A percentile compares a stretch with the other conserved stretches of the same genome.
These are phyloP conservation scores for Perkinsus chesapeaki DNA, from an alignment of 169 alveolate genomes.

Conservation along the genomic window DNA sequence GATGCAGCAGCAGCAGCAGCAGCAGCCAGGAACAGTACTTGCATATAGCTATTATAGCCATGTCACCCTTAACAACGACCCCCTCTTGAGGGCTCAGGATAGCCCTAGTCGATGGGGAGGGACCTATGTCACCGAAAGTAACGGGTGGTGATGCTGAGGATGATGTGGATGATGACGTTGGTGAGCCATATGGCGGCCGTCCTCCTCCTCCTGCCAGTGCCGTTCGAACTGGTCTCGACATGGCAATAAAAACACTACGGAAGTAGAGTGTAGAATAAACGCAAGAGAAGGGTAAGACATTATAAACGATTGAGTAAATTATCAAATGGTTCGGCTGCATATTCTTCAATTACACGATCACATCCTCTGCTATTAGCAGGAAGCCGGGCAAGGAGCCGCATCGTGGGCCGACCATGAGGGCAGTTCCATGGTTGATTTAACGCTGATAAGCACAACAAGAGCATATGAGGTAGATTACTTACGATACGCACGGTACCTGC, in stretches of 20 bases:
- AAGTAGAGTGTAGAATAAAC: too few relatives aligned
- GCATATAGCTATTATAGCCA: background rate
- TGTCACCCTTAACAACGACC: background rate
- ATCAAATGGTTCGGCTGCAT: background rate
- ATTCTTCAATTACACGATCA: background rate
- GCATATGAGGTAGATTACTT: constrained; percentile 4
- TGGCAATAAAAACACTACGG: too few relatives aligned
- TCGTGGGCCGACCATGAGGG: constrained; percentile 93
- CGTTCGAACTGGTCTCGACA: background rate
- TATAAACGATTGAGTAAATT: background rate
- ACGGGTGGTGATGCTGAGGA: background rate
- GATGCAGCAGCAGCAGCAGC: background rate
- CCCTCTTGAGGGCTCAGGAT: background rate
- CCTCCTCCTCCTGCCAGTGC: background rate
- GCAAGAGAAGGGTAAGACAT: too few relatives aligned
- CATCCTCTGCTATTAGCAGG: background rate
- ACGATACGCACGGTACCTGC: too few relatives aligned
- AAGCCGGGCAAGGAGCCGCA: constrained; percentile 49
- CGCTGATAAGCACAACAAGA: constrained; percentile 26
- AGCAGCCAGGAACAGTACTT: too few relatives aligned
- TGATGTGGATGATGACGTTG: background rate
- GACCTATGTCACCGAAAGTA: background rate
- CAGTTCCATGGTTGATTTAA: constrained; percentile 85
- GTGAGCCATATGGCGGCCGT: background rate
- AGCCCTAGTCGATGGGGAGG: background rate